Evolutionary conservation across 345 rosid species (phyloP), one percentile per base, ranked within the genome.

Genomic region (Anacardium occidentale): DNA sequence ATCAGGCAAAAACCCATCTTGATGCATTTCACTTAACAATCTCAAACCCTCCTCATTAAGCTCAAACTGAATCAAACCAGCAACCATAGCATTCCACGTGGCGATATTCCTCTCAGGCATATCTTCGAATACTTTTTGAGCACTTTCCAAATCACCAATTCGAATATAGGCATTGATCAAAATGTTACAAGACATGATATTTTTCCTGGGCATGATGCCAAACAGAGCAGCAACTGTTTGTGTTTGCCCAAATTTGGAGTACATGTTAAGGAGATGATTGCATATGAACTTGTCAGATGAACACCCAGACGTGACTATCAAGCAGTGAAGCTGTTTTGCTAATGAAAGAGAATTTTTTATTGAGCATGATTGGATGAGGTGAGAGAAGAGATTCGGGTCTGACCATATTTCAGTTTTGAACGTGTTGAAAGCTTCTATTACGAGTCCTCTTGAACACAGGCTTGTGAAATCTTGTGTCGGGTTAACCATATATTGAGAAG

Each of bases 171-270:
- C 95, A 4, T 86, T 86, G 1, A 90, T 88, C 75, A 94, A 69
- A 55, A 92, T 90, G 79, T 94, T 92, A 45, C 85, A 77, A 7
- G 98, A 90, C 98, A 92, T 94, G 44, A 78, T 59, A 72, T 94
- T 92, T 73, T 80, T 88, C 77, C 69, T 74, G 0, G 79, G 81
- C 86, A 89, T 86, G 7, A 50, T 67, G 0, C 70, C 75, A 62
- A 89, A 92, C 77, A 92, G 68, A 0, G 81, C 21, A 20, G 85
- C 62, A 17, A 89, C 85, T 0, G 78, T 71, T 24, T 72, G 72
- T 48, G 89, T 50, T 57, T 90, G 81, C 2, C 92, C 90, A 40
- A 83, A 67, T 74, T 94, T 91, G 68, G 80, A 86, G 82, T 89
- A 94, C 83, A 92, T 77, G 68, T 84, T 94, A 64, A 92, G 79